A percentile compares a stretch with the other conserved stretches of the same genome.
These are phyloP conservation scores for Lecanoromycetidae sp. DNA, from an alignment of 2,329 filamentous ascomycete genomes.

Conservation along the genomic window DNA sequence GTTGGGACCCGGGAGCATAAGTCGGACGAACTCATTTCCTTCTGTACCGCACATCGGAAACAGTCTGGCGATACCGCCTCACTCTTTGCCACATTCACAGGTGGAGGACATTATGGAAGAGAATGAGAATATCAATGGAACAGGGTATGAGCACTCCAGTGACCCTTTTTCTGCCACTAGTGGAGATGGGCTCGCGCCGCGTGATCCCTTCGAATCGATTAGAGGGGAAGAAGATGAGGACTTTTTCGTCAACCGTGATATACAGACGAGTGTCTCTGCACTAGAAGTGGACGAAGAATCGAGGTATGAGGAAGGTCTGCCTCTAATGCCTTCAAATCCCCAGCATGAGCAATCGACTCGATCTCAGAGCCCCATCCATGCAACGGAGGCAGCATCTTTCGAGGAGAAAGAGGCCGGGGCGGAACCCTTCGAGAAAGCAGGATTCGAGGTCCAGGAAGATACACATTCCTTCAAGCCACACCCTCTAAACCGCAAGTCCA, in stretches of 20 bases:
- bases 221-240: slow-evolving; percentile 14
- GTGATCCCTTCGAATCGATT: slow-evolving; percentile 14
- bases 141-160: background rate
- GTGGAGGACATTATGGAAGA: slow-evolving; percentile 39
- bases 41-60: slow-evolving; percentile 37
- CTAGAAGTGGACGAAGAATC: slow-evolving; percentile 35
- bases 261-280: slow-evolving; percentile 25
- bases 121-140: background rate
- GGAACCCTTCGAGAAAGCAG: slow-evolving; percentile 28
- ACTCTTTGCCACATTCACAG: slow-evolving; percentile 39
- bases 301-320: slow-evolving; percentile 59
- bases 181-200: background rate
- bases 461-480: slow-evolving; percentile 18
- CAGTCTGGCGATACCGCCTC: slow-evolving; percentile 22
- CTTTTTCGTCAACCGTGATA: slow-evolving; percentile 37
- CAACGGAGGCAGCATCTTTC: background rate
- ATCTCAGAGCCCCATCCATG: background rate
- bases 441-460: slow-evolving; percentile 7
- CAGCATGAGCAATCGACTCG: background rate
- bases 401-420: slow-evolving; percentile 17
- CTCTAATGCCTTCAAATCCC: slow-evolving; percentile 38
- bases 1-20: slow-evolving; percentile 17
- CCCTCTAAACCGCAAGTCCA: slow-evolving; percentile 55
- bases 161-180: background rate
- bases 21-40: slow-evolving; percentile 54